Evolutionary conservation across 1,284 basidiomycete genomes (phyloP).

Genomic region (Irpex lacteus): DNA sequence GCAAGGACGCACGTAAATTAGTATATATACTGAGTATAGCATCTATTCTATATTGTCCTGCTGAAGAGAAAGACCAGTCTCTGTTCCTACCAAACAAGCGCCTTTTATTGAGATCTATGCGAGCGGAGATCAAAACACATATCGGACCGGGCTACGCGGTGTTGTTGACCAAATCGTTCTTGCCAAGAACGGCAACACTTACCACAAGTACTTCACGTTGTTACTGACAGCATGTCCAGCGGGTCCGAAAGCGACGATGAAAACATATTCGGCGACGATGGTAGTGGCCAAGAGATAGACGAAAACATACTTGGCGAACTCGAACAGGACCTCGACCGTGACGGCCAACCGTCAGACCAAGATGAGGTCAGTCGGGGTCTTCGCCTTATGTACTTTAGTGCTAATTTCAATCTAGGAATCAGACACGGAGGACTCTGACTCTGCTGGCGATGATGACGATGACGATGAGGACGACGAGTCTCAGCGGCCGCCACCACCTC

Average conservation of each 20-base stretch:
- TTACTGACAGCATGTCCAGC: conserved; percentile 42
- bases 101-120: no score
- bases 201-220: background rate
- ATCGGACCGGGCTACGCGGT: background rate
- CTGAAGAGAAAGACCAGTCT: no score
- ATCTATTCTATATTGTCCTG: no score
- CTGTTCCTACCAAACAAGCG: no score
- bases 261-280: conserved; percentile 41
- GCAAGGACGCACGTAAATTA: no score
- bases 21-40: no score
- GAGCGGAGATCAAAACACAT: background rate
- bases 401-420: conserved; percentile 37
- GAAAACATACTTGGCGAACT: conserved; percentile 52
- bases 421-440: conserved; percentile 56
- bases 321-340: conserved; percentile 47
- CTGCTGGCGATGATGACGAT: conserved; percentile 45
- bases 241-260: conserved; percentile 66
- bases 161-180: background rate
- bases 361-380: conserved; percentile 26
- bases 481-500: conserved; percentile 6
- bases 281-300: conserved; percentile 47
- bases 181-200: background rate
- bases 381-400: background rate
- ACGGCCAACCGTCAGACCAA: conserved; percentile 34
- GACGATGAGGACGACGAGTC: conserved; percentile 19